phyloP scores from a whole-genome alignment of 768 basidiomycete species.

The Lepiota brunneoincarnata region DNA sequence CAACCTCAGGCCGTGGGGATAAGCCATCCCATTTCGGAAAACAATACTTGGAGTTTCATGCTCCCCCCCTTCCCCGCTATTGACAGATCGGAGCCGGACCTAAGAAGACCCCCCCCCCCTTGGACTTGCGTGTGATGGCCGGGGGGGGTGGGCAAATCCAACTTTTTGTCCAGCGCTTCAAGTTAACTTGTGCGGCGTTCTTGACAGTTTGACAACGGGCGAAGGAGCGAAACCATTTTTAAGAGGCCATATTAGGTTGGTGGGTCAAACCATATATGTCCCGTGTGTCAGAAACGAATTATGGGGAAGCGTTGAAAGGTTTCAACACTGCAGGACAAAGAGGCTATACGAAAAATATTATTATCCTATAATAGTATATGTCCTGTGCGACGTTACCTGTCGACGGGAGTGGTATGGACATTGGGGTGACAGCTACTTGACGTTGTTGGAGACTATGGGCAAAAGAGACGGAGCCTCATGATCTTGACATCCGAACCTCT shows the following conservation, averaged over 20 bases:
- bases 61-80: too few relatives aligned
- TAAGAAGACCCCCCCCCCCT: not conserved
- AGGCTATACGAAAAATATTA: too few relatives aligned
- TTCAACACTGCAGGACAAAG: too few relatives aligned
- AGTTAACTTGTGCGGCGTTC: not conserved
- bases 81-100: not conserved
- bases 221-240: not conserved
- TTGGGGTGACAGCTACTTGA: too few relatives aligned
- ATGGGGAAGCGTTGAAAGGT: not conserved
- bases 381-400: too few relatives aligned
- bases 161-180: not conserved
- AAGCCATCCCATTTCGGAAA: not conserved
- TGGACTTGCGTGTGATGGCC: not conserved
- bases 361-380: too few relatives aligned
- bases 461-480: too few relatives aligned
- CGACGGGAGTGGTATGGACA: too few relatives aligned
- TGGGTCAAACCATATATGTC: not conserved
- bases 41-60: not conserved
- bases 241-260: not conserved
- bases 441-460: too few relatives aligned
- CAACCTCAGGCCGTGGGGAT: not conserved
- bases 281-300: not conserved
- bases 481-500: too few relatives aligned
- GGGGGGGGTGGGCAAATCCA: not conserved
- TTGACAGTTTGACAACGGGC: constrained; percentile 11